phyloP scores from a whole-genome alignment of 2,329 filamentous ascomycete species.

The Arthrobotrys iridis region DNA sequence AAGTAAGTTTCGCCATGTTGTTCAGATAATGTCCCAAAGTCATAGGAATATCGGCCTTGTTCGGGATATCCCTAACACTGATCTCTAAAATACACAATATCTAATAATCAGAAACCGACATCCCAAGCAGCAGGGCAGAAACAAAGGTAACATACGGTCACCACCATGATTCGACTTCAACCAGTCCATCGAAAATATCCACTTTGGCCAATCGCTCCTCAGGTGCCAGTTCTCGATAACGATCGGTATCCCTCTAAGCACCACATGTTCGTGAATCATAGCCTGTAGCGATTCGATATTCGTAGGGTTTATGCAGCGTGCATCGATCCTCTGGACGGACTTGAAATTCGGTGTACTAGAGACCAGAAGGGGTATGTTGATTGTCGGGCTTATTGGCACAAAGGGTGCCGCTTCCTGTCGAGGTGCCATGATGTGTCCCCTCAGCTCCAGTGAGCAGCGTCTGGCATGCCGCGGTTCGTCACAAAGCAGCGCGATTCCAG shows the following conservation, averaged over 20 bases:
- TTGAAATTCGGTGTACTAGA: conserved; percentile 84
- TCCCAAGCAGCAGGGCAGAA: conserved; percentile 55
- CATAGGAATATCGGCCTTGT: conserved; percentile 79
- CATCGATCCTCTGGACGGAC: conserved; percentile 82
- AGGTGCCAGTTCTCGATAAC: conserved; percentile 90
- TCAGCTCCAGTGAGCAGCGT: conserved; percentile 19
- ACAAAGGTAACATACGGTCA: conserved; percentile 70
- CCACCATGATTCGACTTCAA: conserved; percentile 79
- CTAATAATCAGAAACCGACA: conserved; percentile 21
- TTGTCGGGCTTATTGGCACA: conserved; percentile 85
- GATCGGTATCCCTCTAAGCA: conserved; percentile 84
- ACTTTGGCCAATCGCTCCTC: conserved; percentile 71
- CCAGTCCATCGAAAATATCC: conserved; percentile 84
- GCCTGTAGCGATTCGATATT: conserved; percentile 84
- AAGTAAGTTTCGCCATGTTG: conserved; percentile 82
- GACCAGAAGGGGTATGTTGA: conserved; percentile 80
- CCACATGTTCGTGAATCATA: conserved; percentile 82
- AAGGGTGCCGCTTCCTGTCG: conserved; percentile 65
- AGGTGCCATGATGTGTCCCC: conserved; percentile 31
- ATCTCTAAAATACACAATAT: conserved; percentile 71
- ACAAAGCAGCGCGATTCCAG: conserved; percentile 9
- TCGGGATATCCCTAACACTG: conserved; percentile 80
- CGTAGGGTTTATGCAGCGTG: conserved; percentile 78
- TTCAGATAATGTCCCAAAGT: conserved; percentile 90
- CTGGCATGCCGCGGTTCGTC: conserved; percentile 7